Base-by-base conservation (phyloP, 129 eudicot genomes). In the Deinandra increscens region DNA sequence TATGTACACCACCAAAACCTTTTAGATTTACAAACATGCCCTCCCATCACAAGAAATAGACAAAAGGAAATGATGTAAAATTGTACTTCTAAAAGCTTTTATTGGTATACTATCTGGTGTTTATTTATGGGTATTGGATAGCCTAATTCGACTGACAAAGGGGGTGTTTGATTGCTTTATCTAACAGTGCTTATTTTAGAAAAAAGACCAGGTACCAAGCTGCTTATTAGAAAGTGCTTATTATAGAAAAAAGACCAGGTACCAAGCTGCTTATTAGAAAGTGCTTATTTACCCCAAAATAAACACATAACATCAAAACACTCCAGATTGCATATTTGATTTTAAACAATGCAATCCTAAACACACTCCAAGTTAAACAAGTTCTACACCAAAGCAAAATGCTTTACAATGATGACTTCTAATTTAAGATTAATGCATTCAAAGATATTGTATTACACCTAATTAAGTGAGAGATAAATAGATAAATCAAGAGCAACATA, bases 1-100 rank as follows among this genome's bases (percentile, higher is more conserved):
- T 55, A 55, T 55, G 6, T 58, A 6, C 39, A 56, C 18, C 61
- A 23, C 9, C 39, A 56, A 13, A 56, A 56, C 64, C 41, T 58
- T 56, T 31, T 1, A 29, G 18, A 12, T 6, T 58, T 19, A 58
- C 41, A 58, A 58, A 31, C 12, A 31, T 29, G 64, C 20, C 10
- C 64, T 58, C 20, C 19, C 18, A 50, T 50, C 26, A 50, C 56
- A 58, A 29, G 64, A 26, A 58, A 58, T n/a, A 58, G 10, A 58
- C 64, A 12, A 13, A 58, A 58, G 41, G 18, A 58, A 58, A 39
- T 58, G 64, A 58, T 19, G 18, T 29, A 58, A 29, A n/a, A 26
- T 29, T 29, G 17, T 13, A 29, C 19, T 58, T 58, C 11, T 58
- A 26, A 58, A 29, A 58, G 64, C 9, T 26, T 58, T 58, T 29